These are phyloP conservation scores for Macrotyloma uniflorum DNA, from an alignment of 306 rosid genomes.

Conservation along the genomic window DNA sequence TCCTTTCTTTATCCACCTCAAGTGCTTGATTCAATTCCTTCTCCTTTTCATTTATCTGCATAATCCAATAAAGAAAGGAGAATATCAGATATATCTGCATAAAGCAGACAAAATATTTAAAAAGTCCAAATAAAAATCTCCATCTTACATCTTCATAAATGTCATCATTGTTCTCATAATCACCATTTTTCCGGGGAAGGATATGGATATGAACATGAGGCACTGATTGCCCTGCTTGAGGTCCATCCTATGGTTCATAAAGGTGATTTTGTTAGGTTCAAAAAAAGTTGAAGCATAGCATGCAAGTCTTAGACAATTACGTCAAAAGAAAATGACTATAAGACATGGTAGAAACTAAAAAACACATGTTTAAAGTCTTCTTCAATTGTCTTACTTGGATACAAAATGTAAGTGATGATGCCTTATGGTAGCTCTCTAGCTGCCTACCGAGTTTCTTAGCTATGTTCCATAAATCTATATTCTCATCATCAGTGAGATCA, in stretches of 20 bases:
- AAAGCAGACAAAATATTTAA: neutral
- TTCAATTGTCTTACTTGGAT: slow-evolving; percentile 68
- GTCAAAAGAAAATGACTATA: neutral
- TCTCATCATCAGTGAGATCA: slow-evolving; percentile 81
- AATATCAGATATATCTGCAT: neutral
- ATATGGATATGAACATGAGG: slow-evolving; percentile 94
- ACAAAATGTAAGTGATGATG: slow-evolving; percentile 77
- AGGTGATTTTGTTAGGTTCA: slow-evolving; percentile 29
- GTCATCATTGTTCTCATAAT: slow-evolving; percentile 80
- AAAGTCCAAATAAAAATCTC: too few species aligned
- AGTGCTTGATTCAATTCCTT: slow-evolving; percentile 66
- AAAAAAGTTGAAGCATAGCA: neutral
- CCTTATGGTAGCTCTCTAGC: slow-evolving; percentile 80
- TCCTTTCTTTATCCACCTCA: slow-evolving; percentile 76
- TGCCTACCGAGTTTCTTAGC: slow-evolving; percentile 75
- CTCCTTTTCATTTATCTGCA: slow-evolving; percentile 78
- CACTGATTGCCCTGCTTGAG: slow-evolving; percentile 83
- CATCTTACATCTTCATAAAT: slow-evolving; percentile 77
- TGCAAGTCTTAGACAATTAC: neutral
- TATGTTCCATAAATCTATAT: slow-evolving; percentile 74
- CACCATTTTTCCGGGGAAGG: slow-evolving; percentile 69
- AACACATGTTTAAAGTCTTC: neutral
- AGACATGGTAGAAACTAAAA: neutral
- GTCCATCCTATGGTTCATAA: slow-evolving; percentile 74
- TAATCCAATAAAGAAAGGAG: slow-evolving; percentile 26